Evolutionary conservation across 1,284 basidiomycete genomes (phyloP).

Genomic region (Cutaneotrichosporon spelunceum): DNA sequence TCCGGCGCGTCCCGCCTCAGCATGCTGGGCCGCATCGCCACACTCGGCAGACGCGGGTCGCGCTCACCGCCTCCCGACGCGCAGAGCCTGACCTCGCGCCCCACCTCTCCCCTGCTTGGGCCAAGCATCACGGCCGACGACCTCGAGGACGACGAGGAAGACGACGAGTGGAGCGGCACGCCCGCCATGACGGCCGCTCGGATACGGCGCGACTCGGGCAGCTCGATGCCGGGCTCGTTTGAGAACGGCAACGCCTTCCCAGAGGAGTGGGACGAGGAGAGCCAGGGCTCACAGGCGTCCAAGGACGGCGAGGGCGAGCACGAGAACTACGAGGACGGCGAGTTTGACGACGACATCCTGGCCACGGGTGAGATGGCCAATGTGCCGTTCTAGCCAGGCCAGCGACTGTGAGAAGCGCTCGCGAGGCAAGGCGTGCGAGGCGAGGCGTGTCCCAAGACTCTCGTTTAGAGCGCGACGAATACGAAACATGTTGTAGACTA

Average conservation of each 20-base stretch:
- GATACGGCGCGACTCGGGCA: slow-evolving; percentile 50
- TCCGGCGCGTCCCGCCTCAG: slow-evolving; percentile 64
- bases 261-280: slow-evolving; percentile 26
- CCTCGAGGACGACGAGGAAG: slow-evolving; percentile 56
- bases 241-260: slow-evolving; percentile 44
- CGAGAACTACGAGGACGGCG: slow-evolving; percentile 27
- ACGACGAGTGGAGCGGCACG: slow-evolving; percentile 33
- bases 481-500: background rate
- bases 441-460: too few relatives aligned
- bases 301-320: slow-evolving; percentile 22
- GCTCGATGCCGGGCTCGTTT: slow-evolving; percentile 78
- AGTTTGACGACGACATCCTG: slow-evolving; percentile 72
- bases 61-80: slow-evolving; percentile 34
- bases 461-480: background rate
- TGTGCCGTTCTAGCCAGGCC: slow-evolving; percentile 60
- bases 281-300: slow-evolving; percentile 9
- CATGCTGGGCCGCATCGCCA: slow-evolving; percentile 74
- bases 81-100: slow-evolving; percentile 52
- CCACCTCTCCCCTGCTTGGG: slow-evolving; percentile 48
- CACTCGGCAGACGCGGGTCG: slow-evolving; percentile 54
- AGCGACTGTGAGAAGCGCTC: background rate
- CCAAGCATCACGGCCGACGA: slow-evolving; percentile 43
- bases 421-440: background rate
- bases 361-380: slow-evolving; percentile 80
- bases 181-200: slow-evolving; percentile 59